Percentiles rank a stretch among this genome's conserved stretches.
Conservation (phyloP, 2,329 filamentous ascomycete genomes). For the Stachybotrys chlorohalonatus region DNA sequence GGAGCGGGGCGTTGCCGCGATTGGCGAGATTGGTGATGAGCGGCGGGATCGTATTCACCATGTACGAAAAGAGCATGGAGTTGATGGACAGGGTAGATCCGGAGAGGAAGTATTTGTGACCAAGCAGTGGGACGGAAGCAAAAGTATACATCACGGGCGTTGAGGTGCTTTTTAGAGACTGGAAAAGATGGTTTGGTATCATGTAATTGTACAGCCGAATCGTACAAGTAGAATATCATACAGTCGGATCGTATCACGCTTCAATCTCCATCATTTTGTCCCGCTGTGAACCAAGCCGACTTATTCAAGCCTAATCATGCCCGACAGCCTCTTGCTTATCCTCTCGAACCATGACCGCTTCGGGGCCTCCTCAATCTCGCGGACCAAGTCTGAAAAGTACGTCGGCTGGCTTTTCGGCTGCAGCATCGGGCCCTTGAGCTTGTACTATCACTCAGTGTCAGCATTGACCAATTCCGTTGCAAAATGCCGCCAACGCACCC, state of each 20-base stretch:
- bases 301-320: slow-evolving; percentile 49
- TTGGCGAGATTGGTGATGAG: slow-evolving; percentile 79
- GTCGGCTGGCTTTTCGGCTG: slow-evolving; percentile 53
- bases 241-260: not conserved
- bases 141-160: not conserved
- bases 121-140: not conserved
- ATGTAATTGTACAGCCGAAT: not conserved
- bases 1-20: slow-evolving; percentile 85
- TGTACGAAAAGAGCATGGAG: slow-evolving; percentile 97
- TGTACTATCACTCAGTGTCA: slow-evolving; percentile 18
- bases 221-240: not conserved
- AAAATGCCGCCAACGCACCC: slow-evolving; percentile 28
- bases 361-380: slow-evolving; percentile 55
- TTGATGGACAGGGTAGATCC: slow-evolving; percentile 73
- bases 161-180: not conserved
- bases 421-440: slow-evolving; percentile 39
- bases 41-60: slow-evolving; percentile 95
- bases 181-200: not conserved
- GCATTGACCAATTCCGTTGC: not conserved
- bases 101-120: slow-evolving; percentile 69
- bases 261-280: not conserved
- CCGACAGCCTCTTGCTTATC: slow-evolving; percentile 44
- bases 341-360: slow-evolving; percentile 44
- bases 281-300: not conserved
- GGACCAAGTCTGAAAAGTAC: slow-evolving; percentile 52